These are phyloP conservation scores for Heliamphora pulchella DNA, from an alignment of 179 eudicot genomes.

Conservation along the genomic window DNA sequence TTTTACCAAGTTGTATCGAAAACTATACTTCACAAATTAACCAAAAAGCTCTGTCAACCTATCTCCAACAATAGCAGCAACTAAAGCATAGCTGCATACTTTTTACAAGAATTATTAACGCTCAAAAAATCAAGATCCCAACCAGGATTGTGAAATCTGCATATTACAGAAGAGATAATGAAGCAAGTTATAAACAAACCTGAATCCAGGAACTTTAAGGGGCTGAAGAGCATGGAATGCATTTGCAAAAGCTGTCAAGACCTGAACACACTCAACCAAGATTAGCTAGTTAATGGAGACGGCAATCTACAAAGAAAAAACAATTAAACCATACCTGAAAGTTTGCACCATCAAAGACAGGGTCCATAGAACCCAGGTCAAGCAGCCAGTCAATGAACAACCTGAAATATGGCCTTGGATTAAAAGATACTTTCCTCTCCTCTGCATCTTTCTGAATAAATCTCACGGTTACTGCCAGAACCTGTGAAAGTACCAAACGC, in stretches of 20 bases:
- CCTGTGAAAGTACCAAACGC: slow-evolving; percentile 29
- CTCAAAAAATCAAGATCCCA: not conserved
- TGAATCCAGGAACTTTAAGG: slow-evolving; percentile 84
- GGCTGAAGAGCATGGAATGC: slow-evolving; percentile 91
- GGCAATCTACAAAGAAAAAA: slow-evolving; percentile 8
- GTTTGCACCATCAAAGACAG: slow-evolving; percentile 78
- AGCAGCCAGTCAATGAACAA: slow-evolving; percentile 76
- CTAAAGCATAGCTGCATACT: not conserved
- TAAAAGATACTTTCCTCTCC: slow-evolving; percentile 68
- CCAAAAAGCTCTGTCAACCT: not conserved
- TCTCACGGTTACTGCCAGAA: slow-evolving; percentile 68
- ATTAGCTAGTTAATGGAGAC: slow-evolving; percentile 6
- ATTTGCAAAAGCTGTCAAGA: slow-evolving; percentile 80
- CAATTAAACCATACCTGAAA: slow-evolving; percentile 55
- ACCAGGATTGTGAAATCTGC: not conserved
- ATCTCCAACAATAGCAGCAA: slow-evolving; percentile 4
- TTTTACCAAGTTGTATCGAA: not conserved
- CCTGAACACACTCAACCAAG: slow-evolving; percentile 36
- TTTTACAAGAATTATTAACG: not conserved
- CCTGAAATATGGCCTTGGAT: slow-evolving; percentile 91
- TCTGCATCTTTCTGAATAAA: slow-evolving; percentile 77
- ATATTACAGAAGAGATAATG: not conserved
- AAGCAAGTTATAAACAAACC: slow-evolving; percentile 33
- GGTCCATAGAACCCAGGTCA: slow-evolving; percentile 70
- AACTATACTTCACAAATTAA: not conserved